Evolutionary conservation across 2,329 filamentous ascomycete species (phyloP).

Genomic region (Fusarium duplospermum): DNA sequence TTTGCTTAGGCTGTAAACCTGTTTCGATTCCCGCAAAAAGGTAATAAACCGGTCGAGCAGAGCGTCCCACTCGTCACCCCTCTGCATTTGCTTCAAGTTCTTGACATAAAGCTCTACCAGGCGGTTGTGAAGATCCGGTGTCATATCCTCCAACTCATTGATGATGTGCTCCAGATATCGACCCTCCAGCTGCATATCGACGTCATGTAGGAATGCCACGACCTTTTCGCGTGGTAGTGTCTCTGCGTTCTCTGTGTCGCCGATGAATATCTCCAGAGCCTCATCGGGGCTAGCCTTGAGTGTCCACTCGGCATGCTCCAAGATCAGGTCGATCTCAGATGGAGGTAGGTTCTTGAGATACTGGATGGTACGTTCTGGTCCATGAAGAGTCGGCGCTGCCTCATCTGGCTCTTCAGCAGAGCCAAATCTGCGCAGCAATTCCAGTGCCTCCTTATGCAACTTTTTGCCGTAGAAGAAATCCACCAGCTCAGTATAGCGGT

Average conservation of each 20-base stretch:
- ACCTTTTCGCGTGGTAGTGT: constrained; percentile 83
- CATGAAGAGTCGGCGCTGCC: constrained; percentile 71
- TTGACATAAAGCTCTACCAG: constrained; percentile 78
- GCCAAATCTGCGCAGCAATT: constrained; percentile 85
- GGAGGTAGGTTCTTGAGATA: constrained; percentile 93
- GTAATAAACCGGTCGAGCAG: constrained; percentile 75
- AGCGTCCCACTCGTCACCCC: constrained; percentile 63
- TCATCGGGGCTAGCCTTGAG: constrained; percentile 76
- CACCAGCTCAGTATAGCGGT: constrained; percentile 92
- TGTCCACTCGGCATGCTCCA: constrained; percentile 93
- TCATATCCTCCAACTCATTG: constrained; percentile 84
- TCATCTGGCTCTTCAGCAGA: constrained; percentile 64
- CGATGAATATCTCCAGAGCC: constrained; percentile 93
- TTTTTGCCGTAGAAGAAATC: constrained; percentile 98
- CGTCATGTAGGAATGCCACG: constrained; percentile 75
- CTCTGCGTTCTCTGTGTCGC: constrained; percentile 95
- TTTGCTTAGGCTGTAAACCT: constrained; percentile 80
- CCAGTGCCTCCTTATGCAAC: constrained; percentile 87
- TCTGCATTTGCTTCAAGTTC: constrained; percentile 60
- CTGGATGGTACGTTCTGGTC: constrained; percentile 83
- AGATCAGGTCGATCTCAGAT: constrained; percentile 87
- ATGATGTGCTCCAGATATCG: constrained; percentile 93
- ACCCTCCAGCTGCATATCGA: constrained; percentile 79
- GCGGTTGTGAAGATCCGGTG: constrained; percentile 87
- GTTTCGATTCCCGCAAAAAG: constrained; percentile 80